These are phyloP conservation scores for Torulaspora microellipsoides DNA, from an alignment of 805 yeast species.

Conservation along the genomic window DNA sequence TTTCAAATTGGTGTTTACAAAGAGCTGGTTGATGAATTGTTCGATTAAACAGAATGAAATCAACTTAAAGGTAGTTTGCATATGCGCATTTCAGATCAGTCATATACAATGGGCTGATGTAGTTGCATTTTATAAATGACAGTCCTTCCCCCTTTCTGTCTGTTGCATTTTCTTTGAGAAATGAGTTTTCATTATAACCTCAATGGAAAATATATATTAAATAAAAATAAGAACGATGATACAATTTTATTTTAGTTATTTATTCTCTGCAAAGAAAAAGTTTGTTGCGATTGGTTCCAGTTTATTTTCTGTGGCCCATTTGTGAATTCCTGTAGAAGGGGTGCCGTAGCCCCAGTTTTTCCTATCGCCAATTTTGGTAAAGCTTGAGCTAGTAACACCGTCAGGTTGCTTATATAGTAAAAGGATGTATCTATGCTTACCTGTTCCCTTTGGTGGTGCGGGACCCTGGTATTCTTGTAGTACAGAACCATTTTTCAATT, in stretches of 20 bases:
- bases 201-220: too few relatives aligned
- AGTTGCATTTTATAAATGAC: too few relatives aligned
- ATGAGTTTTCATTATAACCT: too few relatives aligned
- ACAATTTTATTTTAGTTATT: constrained; percentile 5
- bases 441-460: constrained; percentile 84
- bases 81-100: too few relatives aligned
- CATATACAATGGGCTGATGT: too few relatives aligned
- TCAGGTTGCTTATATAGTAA: constrained; percentile 62
- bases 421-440: constrained; percentile 83
- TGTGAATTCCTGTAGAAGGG: constrained; percentile 72
- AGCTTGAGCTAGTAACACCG: constrained; percentile 21
- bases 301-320: constrained; percentile 64
- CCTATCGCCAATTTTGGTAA: constrained; percentile 26
- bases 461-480: constrained; percentile 70
- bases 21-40: constrained; percentile 31
- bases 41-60: constrained; percentile 3
- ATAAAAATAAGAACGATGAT: too few relatives aligned
- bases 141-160: too few relatives aligned
- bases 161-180: too few relatives aligned
- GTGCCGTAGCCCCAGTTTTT: constrained; percentile 75
- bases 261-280: constrained; percentile 76
- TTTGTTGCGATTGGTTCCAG: constrained; percentile 68
- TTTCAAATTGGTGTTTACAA: constrained; percentile 37
- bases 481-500: constrained; percentile 36
- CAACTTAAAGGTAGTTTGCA: too few relatives aligned